These are phyloP conservation scores for Nannizziopsis arthrosporioides DNA, from an alignment of 2,329 filamentous ascomycete species.

Conservation along the genomic window DNA sequence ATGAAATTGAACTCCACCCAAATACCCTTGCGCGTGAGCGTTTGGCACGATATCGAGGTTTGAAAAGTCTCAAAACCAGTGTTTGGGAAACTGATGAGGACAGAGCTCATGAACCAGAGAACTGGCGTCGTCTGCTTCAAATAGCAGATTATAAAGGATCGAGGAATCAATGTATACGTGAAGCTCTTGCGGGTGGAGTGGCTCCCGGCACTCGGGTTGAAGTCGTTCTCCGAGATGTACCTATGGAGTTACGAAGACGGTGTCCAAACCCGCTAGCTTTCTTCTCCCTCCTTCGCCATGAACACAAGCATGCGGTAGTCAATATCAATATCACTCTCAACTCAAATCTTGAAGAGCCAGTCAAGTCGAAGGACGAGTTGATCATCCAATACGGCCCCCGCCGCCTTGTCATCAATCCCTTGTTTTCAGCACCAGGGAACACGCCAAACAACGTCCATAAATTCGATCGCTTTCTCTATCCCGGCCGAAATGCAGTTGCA, in stretches of 20 bases:
- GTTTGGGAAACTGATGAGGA: slow-evolving; percentile 86
- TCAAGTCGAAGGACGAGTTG: slow-evolving; percentile 86
- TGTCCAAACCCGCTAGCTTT: slow-evolving; percentile 54
- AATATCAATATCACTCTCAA: slow-evolving; percentile 84
- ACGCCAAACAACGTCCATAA: slow-evolving; percentile 97
- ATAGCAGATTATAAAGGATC: slow-evolving; percentile 83
- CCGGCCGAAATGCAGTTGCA: slow-evolving; percentile 77
- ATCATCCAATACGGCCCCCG: slow-evolving; percentile 85
- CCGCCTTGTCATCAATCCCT: slow-evolving; percentile 73
- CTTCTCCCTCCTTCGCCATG: slow-evolving; percentile 82
- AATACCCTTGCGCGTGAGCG: slow-evolving; percentile 76
- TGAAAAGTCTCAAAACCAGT: slow-evolving; percentile 83
- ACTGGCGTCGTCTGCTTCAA: slow-evolving; percentile 76
- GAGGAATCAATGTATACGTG: slow-evolving; percentile 61
- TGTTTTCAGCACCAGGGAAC: slow-evolving; percentile 80
- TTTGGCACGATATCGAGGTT: slow-evolving; percentile 70
- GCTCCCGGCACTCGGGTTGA: slow-evolving; percentile 71
- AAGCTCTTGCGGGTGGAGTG: slow-evolving; percentile 81
- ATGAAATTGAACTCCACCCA: slow-evolving; percentile 90
- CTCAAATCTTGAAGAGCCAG: slow-evolving; percentile 59
- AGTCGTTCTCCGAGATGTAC: slow-evolving; percentile 57
- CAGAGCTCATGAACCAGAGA: slow-evolving; percentile 70
- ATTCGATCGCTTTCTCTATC: slow-evolving; percentile 82
- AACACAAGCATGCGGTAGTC: slow-evolving; percentile 82
- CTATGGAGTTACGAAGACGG: slow-evolving; percentile 41